Percentiles rank a stretch among this genome's conserved stretches.
These are phyloP conservation scores for Phaseolus coccineus DNA, from an alignment of 331 rosid species.

Conservation along the genomic window DNA sequence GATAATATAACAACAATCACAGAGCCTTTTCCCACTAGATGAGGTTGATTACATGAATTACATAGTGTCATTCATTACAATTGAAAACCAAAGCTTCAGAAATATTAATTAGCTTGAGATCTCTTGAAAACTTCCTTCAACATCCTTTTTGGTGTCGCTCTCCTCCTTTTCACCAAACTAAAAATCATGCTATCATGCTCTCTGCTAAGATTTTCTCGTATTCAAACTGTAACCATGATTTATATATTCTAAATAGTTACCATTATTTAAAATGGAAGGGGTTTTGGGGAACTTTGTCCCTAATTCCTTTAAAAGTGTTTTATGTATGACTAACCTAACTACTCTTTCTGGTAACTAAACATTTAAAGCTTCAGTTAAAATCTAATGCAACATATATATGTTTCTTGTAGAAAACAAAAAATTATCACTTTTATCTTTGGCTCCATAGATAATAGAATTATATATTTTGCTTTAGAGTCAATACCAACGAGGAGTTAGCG, in stretches of 20 bases:
- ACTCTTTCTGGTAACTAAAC: slow-evolving; percentile 1
- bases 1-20: not conserved
- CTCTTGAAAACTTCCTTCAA: too few relatives aligned
- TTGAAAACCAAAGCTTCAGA: too few relatives aligned
- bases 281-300: not conserved
- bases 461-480: slow-evolving; percentile 65
- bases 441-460: not conserved
- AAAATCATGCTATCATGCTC: too few relatives aligned
- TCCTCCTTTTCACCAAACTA: too few relatives aligned
- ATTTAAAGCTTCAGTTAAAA: not conserved
- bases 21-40: too few relatives aligned
- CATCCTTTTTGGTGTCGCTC: too few relatives aligned
- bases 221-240: not conserved
- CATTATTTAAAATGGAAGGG: slow-evolving; percentile 25
- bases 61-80: too few relatives aligned
- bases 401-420: slow-evolving; percentile 6
- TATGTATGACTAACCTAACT: not conserved
- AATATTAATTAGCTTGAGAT: too few relatives aligned
- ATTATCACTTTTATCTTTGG: not conserved
- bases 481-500: slow-evolving; percentile 93
- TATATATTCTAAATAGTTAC: not conserved
- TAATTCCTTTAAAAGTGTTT: not conserved
- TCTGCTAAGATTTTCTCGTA: not conserved
- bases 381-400: not conserved
- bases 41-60: too few relatives aligned